Conservation (phyloP, 1,139 yeast species). For the Sugiyamaella sp. region DNA sequence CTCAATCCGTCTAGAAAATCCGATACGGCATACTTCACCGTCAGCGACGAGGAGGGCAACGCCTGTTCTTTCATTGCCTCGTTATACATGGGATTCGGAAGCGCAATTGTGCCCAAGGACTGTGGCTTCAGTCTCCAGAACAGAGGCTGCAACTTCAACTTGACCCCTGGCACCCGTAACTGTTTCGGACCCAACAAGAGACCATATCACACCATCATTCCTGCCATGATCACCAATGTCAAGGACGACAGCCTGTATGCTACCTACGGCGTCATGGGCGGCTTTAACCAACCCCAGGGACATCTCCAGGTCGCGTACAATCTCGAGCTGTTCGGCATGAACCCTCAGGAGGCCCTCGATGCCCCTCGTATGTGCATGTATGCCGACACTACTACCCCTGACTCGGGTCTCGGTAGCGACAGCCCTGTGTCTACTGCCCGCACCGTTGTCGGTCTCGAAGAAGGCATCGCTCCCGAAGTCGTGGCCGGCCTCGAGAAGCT, state of each 20-base stretch:
- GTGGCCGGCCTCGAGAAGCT: constrained; percentile 49
- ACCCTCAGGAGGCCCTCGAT: constrained; percentile 76
- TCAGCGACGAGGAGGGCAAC: constrained; percentile 70
- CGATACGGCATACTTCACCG: constrained; percentile 78
- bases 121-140: constrained; percentile 75
- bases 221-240: constrained; percentile 65
- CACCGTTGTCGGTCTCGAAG: constrained; percentile 67
- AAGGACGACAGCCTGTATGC: constrained; percentile 57
- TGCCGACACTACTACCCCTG: constrained; percentile 52
- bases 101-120: constrained; percentile 67
- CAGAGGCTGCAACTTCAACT: constrained; percentile 75
- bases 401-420: constrained; percentile 62
- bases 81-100: constrained; percentile 70
- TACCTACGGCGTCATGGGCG: constrained; percentile 85
- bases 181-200: constrained; percentile 70
- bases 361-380: constrained; percentile 71
- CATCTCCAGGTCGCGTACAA: constrained; percentile 79
- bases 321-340: constrained; percentile 61
- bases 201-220: constrained; percentile 84
- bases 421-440: constrained; percentile 61
- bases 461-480: constrained; percentile 55
- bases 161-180: constrained; percentile 60
- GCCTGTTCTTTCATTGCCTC: constrained; percentile 85
- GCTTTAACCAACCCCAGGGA: constrained; percentile 85
- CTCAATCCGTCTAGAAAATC: constrained; percentile 68